phyloP scores from a whole-genome alignment of 768 basidiomycete species.

The Tricholoma flavovirens region DNA sequence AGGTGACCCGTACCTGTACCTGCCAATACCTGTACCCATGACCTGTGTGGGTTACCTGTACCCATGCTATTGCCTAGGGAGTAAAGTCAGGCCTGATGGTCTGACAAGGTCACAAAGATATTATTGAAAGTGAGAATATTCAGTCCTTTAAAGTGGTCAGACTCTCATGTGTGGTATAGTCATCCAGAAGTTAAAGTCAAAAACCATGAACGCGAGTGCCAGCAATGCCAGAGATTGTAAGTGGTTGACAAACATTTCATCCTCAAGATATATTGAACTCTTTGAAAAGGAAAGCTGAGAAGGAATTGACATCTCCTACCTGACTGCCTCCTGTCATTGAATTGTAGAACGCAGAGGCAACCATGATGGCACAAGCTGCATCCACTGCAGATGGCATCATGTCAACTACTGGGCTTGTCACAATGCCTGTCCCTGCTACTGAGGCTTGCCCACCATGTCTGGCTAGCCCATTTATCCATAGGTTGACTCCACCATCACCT shows the following conservation, averaged over 20 bases:
- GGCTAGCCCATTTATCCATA: neutral
- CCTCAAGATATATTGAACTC: neutral
- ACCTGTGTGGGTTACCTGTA: too few relatives aligned
- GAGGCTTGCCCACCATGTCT: too few relatives aligned
- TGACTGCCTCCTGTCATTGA: neutral
- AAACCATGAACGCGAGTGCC: neutral
- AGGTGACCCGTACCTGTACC: too few relatives aligned
- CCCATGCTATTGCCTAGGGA: too few relatives aligned
- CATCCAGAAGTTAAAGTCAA: constrained; percentile 2
- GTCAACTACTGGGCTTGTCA: neutral
- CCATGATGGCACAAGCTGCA: neutral
- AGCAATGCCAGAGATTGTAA: constrained; percentile 1
- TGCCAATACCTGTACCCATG: too few relatives aligned
- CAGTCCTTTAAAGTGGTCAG: neutral
- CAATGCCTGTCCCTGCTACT: neutral
- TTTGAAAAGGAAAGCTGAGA: constrained; percentile 1
- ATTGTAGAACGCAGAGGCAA: neutral
- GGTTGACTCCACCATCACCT: neutral
- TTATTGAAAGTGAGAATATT: neutral
- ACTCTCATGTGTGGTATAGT: neutral
- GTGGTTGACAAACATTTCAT: neutral
- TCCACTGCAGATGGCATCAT: neutral
- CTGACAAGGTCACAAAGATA: constrained; percentile 1
- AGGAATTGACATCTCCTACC: neutral
- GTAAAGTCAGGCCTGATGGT: neutral